Conservation (phyloP, 352 stramenopile species). For the Phytophthora cactorum region DNA sequence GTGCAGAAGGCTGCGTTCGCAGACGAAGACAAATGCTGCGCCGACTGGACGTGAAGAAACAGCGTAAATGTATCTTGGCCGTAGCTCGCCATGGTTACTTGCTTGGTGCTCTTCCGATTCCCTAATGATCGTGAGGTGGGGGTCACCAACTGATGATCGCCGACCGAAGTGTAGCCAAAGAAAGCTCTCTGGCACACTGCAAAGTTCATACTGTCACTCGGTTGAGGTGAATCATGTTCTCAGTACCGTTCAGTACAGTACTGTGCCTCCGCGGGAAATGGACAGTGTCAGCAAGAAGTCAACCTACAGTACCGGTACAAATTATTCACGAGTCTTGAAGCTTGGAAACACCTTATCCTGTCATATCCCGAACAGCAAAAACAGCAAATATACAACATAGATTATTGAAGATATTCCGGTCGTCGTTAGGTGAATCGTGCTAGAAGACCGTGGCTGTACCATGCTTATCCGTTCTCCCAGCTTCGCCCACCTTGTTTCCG, state of each 20-base stretch:
- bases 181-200: not conserved
- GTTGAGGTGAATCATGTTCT: too few species aligned
- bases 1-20: slow-evolving; percentile 23
- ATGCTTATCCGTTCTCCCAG: slow-evolving; percentile 13
- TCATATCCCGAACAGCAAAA: slow-evolving; percentile 17
- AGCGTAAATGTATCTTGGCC: slow-evolving; percentile 19
- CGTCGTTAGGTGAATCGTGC: not conserved
- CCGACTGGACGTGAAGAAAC: slow-evolving; percentile 17
- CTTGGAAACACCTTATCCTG: too few species aligned
- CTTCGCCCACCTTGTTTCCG: slow-evolving; percentile 7
- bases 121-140: slow-evolving; percentile 8
- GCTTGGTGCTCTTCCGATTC: not conserved
- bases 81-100: slow-evolving; percentile 16
- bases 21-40: slow-evolving; percentile 11
- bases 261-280: too few species aligned
- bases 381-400: slow-evolving; percentile 16
- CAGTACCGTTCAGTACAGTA: too few species aligned
- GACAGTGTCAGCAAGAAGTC: too few species aligned
- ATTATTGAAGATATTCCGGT: slow-evolving; percentile 20
- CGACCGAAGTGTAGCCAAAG: slow-evolving; percentile 27
- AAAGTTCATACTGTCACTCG: not conserved
- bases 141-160: slow-evolving; percentile 1
- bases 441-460: slow-evolving; percentile 11
- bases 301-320: too few species aligned
- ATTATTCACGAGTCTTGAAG: too few species aligned